phyloP scores from a whole-genome alignment of 2,329 filamentous ascomycete genomes.

The Talaromyces sp. region DNA sequence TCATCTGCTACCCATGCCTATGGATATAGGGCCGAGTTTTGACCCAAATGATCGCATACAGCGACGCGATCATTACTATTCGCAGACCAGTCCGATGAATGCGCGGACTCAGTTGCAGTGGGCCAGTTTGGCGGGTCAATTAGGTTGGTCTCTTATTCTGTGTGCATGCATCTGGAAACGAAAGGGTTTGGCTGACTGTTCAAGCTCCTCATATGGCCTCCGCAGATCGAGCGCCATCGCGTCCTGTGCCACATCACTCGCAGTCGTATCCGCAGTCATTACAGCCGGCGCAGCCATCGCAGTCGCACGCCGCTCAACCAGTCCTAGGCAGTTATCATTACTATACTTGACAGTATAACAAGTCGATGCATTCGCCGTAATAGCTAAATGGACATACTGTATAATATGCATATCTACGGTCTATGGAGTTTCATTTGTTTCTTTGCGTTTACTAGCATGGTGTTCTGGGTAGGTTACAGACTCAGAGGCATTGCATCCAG shows the following conservation, averaged over 20 bases:
- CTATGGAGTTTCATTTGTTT: background rate
- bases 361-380: background rate
- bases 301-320: background rate
- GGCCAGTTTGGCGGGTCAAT: conserved; percentile 25
- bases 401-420: background rate
- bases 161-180: background rate
- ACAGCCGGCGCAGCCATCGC: background rate
- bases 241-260: background rate
- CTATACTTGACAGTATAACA: background rate
- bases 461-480: background rate
- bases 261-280: background rate
- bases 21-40: background rate
- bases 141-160: conserved; percentile 15
- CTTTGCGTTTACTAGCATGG: conserved; percentile 2
- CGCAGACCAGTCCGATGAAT: background rate
- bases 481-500: background rate
- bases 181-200: background rate
- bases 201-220: background rate
- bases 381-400: background rate
- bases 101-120: conserved; percentile 22
- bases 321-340: conserved; percentile 1
- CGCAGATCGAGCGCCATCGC: background rate
- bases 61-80: background rate
- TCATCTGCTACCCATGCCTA: conserved; percentile 19
- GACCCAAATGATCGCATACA: background rate